These are phyloP conservation scores for Hepatocystis sp. DNA, from an alignment of 169 alveolate genomes.

Conservation along the genomic window DNA sequence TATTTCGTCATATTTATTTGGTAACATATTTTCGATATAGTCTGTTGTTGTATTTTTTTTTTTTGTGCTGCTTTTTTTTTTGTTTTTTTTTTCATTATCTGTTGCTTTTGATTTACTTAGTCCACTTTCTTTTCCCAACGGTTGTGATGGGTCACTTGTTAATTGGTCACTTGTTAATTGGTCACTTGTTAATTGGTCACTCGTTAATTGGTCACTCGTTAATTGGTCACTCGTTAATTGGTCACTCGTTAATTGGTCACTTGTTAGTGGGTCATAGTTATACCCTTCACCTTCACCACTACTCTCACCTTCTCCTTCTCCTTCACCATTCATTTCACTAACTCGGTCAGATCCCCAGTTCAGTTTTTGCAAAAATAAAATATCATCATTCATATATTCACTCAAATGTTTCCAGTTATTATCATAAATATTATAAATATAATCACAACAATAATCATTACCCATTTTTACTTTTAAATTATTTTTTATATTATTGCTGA, in stretches of 20 bases:
- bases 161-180: too few species aligned
- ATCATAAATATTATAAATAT: slow-evolving; percentile 43
- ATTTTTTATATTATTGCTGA: slow-evolving; percentile 80
- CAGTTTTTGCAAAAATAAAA: slow-evolving; percentile 39
- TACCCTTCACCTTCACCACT: background rate
- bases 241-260: too few species aligned
- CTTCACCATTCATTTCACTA: slow-evolving; percentile 7
- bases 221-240: too few species aligned
- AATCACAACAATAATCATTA: slow-evolving; percentile 62
- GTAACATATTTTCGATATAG: slow-evolving; percentile 68
- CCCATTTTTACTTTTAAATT: slow-evolving; percentile 74
- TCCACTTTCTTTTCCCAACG: background rate
- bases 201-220: too few species aligned
- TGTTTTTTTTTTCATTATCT: background rate
- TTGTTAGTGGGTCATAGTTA: background rate
- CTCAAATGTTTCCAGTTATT: slow-evolving; percentile 70
- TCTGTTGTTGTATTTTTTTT: slow-evolving; percentile 21
- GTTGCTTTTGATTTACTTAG: background rate
- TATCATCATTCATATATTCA: slow-evolving; percentile 52
- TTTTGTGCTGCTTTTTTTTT: slow-evolving; percentile 9
- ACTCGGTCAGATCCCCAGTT: slow-evolving; percentile 33
- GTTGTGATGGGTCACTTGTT: too few species aligned
- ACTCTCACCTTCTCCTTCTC: background rate
- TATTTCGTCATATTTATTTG: slow-evolving; percentile 60
- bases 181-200: too few species aligned